These are phyloP conservation scores for Pichia terricola DNA, from an alignment of 1,139 yeast species.

Conservation along the genomic window DNA sequence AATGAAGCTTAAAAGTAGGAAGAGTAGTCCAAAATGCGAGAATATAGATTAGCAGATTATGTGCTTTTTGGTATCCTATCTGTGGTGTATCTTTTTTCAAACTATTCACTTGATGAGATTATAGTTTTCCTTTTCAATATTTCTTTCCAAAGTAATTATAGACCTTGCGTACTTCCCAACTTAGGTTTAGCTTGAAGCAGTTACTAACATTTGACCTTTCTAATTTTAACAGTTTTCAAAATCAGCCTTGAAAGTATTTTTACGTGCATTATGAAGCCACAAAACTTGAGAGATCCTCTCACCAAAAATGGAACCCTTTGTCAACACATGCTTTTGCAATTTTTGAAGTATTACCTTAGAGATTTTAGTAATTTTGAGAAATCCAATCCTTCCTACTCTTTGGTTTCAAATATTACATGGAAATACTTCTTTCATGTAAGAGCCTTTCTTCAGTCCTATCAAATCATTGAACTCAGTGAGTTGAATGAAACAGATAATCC, in stretches of 20 bases:
- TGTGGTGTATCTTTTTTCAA: constrained; percentile 16
- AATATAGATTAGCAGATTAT: constrained; percentile 18
- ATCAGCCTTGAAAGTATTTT: constrained; percentile 16
- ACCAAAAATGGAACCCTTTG: constrained; percentile 19
- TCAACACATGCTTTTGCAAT: constrained; percentile 16
- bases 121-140: constrained; percentile 5
- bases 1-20: too few relatives aligned
- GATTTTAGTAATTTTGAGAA: constrained; percentile 10
- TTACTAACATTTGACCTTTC: too few relatives aligned
- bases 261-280: constrained; percentile 21
- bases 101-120: constrained; percentile 14
- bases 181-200: too few relatives aligned
- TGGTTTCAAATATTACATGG: constrained; percentile 23
- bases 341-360: constrained; percentile 15
- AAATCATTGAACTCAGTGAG: constrained; percentile 21
- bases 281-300: constrained; percentile 16
- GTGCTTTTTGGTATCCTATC: constrained; percentile 11
- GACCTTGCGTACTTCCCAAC: too few relatives aligned
- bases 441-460: constrained; percentile 21
- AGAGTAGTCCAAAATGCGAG: too few relatives aligned
- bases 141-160: constrained; percentile 4
- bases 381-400: constrained; percentile 16
- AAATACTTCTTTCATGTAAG: constrained; percentile 21
- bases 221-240: constrained; percentile 9
- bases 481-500: constrained; percentile 12